Conservation (phyloP, 2,329 filamentous ascomycete species). For the Aspergillus persii region DNA sequence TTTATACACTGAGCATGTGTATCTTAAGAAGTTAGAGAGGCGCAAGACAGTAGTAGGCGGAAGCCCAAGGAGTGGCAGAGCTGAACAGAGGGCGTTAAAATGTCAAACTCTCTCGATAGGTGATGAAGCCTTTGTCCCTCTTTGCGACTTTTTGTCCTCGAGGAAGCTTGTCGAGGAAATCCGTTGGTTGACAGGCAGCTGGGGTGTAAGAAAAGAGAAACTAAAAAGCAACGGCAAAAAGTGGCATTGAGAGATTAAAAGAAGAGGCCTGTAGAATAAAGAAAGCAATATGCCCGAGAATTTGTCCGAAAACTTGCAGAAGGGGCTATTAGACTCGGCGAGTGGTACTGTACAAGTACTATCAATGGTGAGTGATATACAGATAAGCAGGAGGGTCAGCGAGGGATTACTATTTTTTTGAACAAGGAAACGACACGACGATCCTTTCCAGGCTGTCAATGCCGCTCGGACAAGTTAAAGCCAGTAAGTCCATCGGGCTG, state of each 20-base stretch:
- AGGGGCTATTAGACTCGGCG: conserved; percentile 9
- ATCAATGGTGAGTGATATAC: conserved; percentile 19
- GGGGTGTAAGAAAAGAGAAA: background rate
- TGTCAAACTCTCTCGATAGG: background rate
- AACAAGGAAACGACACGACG: conserved; percentile 17
- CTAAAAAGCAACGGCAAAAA: conserved; percentile 4
- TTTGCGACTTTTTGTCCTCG: conserved; percentile 8
- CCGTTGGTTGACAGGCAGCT: background rate
- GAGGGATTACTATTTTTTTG: conserved; percentile 16
- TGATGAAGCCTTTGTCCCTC: conserved; percentile 1
- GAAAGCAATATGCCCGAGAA: conserved; percentile 16
- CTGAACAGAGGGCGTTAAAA: background rate
- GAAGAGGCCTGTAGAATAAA: conserved; percentile 4
- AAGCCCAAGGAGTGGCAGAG: background rate
- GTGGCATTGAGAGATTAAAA: conserved; percentile 13
- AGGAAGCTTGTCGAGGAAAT: background rate
- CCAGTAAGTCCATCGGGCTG: conserved; percentile 6
- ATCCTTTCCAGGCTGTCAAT: conserved; percentile 13
- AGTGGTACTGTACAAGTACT: conserved; percentile 11
- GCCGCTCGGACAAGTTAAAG: conserved; percentile 2
- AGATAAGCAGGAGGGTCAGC: conserved; percentile 14
- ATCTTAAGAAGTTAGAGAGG: background rate
- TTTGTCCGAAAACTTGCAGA: conserved; percentile 22
- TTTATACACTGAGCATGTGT: conserved; percentile 24
- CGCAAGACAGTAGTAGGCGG: background rate